phyloP scores from a whole-genome alignment of 108 stramenopile species.

The Craspedostauros australis region DNA sequence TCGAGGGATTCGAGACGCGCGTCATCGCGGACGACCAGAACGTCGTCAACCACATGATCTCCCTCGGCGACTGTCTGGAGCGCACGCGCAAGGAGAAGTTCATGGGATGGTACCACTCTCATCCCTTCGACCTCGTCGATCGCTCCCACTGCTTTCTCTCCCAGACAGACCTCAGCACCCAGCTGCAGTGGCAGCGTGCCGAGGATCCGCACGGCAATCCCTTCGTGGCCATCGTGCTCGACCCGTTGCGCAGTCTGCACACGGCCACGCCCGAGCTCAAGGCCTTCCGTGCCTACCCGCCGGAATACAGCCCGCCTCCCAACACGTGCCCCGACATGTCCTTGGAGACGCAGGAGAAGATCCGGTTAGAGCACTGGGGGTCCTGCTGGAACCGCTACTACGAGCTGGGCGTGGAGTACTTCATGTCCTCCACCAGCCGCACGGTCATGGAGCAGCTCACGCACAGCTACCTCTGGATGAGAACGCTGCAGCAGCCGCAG shows the following conservation, averaged over 20 bases:
- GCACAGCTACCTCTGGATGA: conserved; percentile 88
- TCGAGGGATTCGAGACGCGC: conserved; percentile 94
- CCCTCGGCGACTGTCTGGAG: conserved; percentile 89
- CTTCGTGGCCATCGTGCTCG: conserved; percentile 93
- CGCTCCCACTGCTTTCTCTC: conserved; percentile 91
- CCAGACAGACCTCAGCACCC: conserved; percentile 91
- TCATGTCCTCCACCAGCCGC: conserved; percentile 67
- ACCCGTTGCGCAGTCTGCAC: conserved; percentile 77
- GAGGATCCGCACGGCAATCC: conserved; percentile 97
- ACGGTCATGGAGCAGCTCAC: conserved; percentile 68
- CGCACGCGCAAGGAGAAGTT: conserved; percentile 83
- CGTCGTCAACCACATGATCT: conserved; percentile 98
- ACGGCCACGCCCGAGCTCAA: conserved; percentile 77
- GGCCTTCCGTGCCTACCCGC: conserved; percentile 96
- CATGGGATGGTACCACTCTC: conserved; percentile 97
- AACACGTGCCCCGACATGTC: conserved; percentile 89
- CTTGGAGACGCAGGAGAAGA: conserved; percentile 60
- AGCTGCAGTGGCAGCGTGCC: conserved; percentile 93
- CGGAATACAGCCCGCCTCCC: conserved; percentile 67
- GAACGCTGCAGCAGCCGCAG: conserved; percentile 52
- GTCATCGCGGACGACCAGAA: conserved; percentile 93
- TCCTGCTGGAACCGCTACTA: conserved; percentile 96
- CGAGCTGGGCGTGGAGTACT: conserved; percentile 79
- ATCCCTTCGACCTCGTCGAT: conserved; percentile 93
- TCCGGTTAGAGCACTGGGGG: conserved; percentile 87